Percentiles rank a stretch among this genome's conserved stretches.
These are phyloP conservation scores for Metarhizium robertsii DNA, from an alignment of 2,329 filamentous ascomycete species.

Conservation along the genomic window DNA sequence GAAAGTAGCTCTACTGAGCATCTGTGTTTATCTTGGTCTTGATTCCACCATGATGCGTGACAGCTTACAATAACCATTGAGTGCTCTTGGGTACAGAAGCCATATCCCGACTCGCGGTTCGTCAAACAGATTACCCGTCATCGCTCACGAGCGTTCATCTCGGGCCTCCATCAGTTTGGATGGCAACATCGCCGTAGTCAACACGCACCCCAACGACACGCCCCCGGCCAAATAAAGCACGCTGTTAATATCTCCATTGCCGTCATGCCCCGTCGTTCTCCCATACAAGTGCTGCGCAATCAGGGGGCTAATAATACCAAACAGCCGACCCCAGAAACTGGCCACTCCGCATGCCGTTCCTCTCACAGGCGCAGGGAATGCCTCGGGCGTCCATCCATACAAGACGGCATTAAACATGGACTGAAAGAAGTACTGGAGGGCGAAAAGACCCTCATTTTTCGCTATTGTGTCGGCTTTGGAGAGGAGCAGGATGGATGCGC, in stretches of 20 bases:
- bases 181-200: conserved; percentile 40
- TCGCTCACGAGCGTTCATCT: conserved; percentile 16
- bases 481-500: conserved; percentile 36
- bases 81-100: no score
- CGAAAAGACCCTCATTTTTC: conserved; percentile 28
- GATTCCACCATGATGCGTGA: no score
- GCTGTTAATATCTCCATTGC: conserved; percentile 32
- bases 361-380: conserved; percentile 44
- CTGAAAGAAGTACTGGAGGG: conserved; percentile 34
- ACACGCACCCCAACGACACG: conserved; percentile 41
- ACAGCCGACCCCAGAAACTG: conserved; percentile 49
- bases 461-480: conserved; percentile 29
- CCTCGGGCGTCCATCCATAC: conserved; percentile 44
- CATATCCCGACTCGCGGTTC: no score
- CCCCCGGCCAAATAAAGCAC: conserved; percentile 48
- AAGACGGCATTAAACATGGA: conserved; percentile 27
- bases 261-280: conserved; percentile 13
- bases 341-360: conserved; percentile 48
- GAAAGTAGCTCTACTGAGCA: no score
- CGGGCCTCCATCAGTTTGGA: conserved; percentile 24
- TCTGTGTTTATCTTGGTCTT: no score
- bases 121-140: no score
- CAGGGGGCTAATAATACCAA: conserved; percentile 47
- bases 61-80: no score
- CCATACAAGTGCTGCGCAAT: conserved; percentile 39